Percentiles rank a stretch among this genome's conserved stretches.
Conservation (phyloP, 2,329 filamentous ascomycete genomes). For the Trichoderma cornu-damae region DNA sequence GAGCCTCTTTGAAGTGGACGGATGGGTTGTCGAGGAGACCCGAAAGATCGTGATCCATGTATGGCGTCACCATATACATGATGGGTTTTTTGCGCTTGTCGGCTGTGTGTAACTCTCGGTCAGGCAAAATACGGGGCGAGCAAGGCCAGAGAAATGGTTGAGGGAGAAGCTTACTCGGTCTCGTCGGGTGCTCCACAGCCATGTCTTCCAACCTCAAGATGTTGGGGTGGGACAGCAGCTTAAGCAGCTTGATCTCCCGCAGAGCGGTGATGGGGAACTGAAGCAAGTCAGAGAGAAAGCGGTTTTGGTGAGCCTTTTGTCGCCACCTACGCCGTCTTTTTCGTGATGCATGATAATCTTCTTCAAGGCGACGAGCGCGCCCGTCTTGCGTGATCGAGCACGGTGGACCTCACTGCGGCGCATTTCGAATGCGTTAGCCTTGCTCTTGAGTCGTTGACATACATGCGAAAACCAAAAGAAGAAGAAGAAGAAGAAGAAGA, state of each 20-base stretch:
- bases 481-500: too few relatives aligned
- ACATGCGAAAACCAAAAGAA: too few relatives aligned
- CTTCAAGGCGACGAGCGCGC: constrained; percentile 79
- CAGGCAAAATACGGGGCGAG: not conserved
- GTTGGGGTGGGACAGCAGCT: constrained; percentile 88
- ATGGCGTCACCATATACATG: constrained; percentile 98
- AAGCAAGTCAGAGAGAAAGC: constrained; percentile 18
- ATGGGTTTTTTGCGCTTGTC: constrained; percentile 77
- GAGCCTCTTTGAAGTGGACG: constrained; percentile 77
- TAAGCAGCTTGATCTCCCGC: constrained; percentile 94
- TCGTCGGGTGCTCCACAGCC: constrained; percentile 75
- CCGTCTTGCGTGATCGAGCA: constrained; percentile 69
- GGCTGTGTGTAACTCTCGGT: constrained; percentile 37
- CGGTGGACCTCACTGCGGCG: constrained; percentile 75
- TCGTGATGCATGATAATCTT: constrained; percentile 99
- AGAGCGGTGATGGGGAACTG: constrained; percentile 96
- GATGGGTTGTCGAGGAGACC: constrained; percentile 92
- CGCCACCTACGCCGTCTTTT: constrained; percentile 73
- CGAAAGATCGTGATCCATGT: constrained; percentile 99
- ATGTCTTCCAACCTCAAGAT: constrained; percentile 87
- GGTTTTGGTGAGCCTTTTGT: not conserved
- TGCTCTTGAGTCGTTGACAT: not conserved
- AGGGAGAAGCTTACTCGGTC: constrained; percentile 45
- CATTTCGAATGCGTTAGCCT: constrained; percentile 19
- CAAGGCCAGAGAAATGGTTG: too few relatives aligned